Base-by-base conservation (phyloP, 2,329 filamentous ascomycete species). In the Bertia moriformis region DNA sequence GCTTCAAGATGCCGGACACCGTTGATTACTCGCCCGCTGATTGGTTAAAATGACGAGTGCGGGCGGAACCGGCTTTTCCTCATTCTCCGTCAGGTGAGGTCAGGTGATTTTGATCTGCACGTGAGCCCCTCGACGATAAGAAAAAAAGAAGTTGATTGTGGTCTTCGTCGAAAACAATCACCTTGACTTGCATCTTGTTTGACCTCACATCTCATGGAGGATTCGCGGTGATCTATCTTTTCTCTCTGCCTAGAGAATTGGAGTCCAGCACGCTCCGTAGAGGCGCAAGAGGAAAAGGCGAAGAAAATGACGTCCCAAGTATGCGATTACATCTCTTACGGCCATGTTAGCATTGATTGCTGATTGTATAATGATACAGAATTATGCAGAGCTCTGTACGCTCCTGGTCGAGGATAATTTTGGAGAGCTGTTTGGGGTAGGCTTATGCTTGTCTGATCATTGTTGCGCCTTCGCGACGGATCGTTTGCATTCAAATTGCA, bases 1-100 rank as follows among this genome's bases (percentile, higher is more conserved):
- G 32, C 32, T 35, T 35, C 32, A 35, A 35, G 32, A 35, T 35
- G 32, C 32, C 15, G 32, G 32, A n/a, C 22, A 10, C 10, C 7
- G 12, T 17, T 35, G 32, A 35, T 35, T 35, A 35, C 32, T 35
- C 32, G 32, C 7, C 7, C 15, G 10, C 32, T 35, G 32, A 35
- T 35, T 35, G 32, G 32, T 15, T 18, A 15, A 10, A 35, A 17
- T 35, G 32, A 35, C 32, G 32, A 35, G 15, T 35, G 24, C 32
- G 32, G 32, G 15, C 32, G 32, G 32, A 35, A 35, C 15, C 32
- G 32, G 32, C 10, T 29, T 29, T 29, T 29, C 24, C 24, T 10
- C 24, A n/a, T n/a, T 29, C 24, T 29, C 24, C 24, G 24, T 29
- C 24, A 29, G 10, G 10, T 29, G 24, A 29, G 24, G n/a, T 29